A percentile compares a stretch with the other conserved stretches of the same genome.
phyloP scores from a whole-genome alignment of 495 filamentous ascomycete species.

The Astrocystis sublimbata region DNA sequence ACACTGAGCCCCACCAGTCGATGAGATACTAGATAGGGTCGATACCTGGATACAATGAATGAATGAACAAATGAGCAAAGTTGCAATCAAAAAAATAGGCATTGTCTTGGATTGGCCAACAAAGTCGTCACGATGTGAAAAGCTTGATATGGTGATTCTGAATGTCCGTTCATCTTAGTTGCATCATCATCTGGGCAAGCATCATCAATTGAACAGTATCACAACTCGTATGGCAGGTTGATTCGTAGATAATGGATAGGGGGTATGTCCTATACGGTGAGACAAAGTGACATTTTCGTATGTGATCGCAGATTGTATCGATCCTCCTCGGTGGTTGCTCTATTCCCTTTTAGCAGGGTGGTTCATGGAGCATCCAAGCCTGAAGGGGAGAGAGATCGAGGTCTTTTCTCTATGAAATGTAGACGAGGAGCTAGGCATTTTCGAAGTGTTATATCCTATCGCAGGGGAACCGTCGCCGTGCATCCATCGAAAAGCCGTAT shows the following conservation, averaged over 20 bases:
- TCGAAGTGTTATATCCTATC: conserved; percentile 4
- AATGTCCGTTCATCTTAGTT: too few relatives aligned
- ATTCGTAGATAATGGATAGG: too few relatives aligned
- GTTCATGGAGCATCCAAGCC: not conserved
- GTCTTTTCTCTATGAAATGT: conserved; percentile 14
- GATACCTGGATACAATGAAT: too few relatives aligned
- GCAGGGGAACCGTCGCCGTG: not conserved
- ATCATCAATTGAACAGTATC: too few relatives aligned
- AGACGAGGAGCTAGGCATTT: not conserved
- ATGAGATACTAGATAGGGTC: conserved; percentile 28
- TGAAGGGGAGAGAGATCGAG: not conserved
- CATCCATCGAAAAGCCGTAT: conserved; percentile 7
- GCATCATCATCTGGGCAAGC: too few relatives aligned
- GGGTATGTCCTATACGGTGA: too few relatives aligned
- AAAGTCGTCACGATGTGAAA: too few relatives aligned
- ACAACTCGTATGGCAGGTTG: too few relatives aligned
- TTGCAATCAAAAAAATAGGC: not conserved
- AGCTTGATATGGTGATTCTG: too few relatives aligned
- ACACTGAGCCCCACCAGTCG: conserved; percentile 17
- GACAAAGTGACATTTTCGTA: too few relatives aligned
- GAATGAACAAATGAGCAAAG: not conserved
- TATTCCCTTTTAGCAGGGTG: not conserved
- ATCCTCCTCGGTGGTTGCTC: not conserved
- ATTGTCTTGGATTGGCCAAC: not conserved
- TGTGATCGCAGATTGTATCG: too few relatives aligned